Evolutionary conservation across 129 eudicot species (phyloP).

Genomic region (Arctium minus): DNA sequence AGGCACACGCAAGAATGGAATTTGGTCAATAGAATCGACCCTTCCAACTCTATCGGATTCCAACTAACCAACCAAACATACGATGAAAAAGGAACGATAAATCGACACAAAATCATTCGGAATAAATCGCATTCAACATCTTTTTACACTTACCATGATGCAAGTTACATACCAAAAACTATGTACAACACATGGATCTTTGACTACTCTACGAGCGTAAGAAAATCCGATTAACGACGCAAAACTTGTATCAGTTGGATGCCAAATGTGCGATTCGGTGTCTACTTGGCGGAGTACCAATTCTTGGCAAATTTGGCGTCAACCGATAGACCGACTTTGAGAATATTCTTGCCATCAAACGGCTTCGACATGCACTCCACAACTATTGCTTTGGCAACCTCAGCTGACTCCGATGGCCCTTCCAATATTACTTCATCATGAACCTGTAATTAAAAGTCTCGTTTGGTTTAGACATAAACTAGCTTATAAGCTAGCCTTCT

Average conservation of each 20-base stretch:
- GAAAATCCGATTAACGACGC: neutral
- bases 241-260: neutral
- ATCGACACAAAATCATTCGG: neutral
- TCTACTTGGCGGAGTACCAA: slow-evolving; percentile 94
- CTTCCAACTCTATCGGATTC: neutral
- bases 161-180: neutral
- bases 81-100: too few relatives aligned
- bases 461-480: neutral
- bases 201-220: neutral
- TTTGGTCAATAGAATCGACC: neutral
- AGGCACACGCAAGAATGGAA: too few relatives aligned
- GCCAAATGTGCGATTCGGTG: neutral
- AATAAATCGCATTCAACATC: neutral
- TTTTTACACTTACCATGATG: neutral
- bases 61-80: neutral
- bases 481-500: neutral
- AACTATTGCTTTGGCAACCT: slow-evolving; percentile 80
- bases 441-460: slow-evolving; percentile 35
- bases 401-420: slow-evolving; percentile 96
- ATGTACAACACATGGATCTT: neutral
- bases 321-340: slow-evolving; percentile 70
- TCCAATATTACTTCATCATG: slow-evolving; percentile 97
- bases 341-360: slow-evolving; percentile 71
- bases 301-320: slow-evolving; percentile 86
- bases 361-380: slow-evolving; percentile 93